Conservation (phyloP, 768 basidiomycete species). For the Termitomyces sp. region DNA sequence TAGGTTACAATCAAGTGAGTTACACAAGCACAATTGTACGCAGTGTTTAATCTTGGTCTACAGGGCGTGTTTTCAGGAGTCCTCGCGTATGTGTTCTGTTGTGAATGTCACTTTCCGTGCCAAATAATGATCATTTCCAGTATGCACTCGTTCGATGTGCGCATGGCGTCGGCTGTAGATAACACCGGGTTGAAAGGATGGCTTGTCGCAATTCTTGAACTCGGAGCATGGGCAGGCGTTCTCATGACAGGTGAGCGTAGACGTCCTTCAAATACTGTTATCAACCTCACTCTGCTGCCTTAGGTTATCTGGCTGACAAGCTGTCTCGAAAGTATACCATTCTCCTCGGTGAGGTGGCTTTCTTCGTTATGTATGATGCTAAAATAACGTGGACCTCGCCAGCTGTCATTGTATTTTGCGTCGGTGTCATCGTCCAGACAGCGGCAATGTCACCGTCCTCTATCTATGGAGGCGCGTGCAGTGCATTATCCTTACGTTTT, state of each 20-base stretch:
- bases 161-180: slow-evolving; percentile 52
- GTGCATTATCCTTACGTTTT: neutral
- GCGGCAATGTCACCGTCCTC: slow-evolving; percentile 49
- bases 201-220: slow-evolving; percentile 70
- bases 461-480: slow-evolving; percentile 53
- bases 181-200: slow-evolving; percentile 58
- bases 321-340: slow-evolving; percentile 73
- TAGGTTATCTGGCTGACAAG: slow-evolving; percentile 62
- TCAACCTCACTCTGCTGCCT: neutral
- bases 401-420: slow-evolving; percentile 57
- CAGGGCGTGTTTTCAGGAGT: slow-evolving; percentile 78
- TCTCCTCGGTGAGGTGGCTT: slow-evolving; percentile 36
- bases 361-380: neutral
- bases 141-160: slow-evolving; percentile 45
- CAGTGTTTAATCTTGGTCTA: neutral
- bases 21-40: neutral
- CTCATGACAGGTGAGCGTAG: slow-evolving; percentile 50
- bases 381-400: slow-evolving; percentile 14
- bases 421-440: slow-evolving; percentile 74
- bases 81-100: slow-evolving; percentile 36
- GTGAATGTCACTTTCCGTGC: neutral
- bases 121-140: slow-evolving; percentile 17
- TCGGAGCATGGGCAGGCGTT: slow-evolving; percentile 75
- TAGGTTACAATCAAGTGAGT: slow-evolving; percentile 62
- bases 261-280: neutral